Evolutionary conservation across 179 eudicot genomes (phyloP).

Genomic region (Pouteria campechiana): DNA sequence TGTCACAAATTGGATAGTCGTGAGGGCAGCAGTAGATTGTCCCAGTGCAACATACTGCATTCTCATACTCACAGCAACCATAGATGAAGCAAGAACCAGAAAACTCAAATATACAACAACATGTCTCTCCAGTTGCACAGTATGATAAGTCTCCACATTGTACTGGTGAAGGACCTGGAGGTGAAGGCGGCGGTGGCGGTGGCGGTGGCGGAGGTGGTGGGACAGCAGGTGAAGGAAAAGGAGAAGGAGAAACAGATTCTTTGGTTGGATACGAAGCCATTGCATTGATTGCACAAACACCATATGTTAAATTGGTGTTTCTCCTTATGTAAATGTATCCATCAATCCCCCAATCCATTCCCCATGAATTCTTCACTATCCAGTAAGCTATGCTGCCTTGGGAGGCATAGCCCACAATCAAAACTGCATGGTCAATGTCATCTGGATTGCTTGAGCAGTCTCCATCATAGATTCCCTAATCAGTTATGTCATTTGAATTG

Average conservation of each 20-base stretch:
- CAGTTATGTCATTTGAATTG: too few relatives aligned
- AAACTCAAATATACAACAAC: conserved; percentile 45
- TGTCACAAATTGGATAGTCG: conserved; percentile 56
- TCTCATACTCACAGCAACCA: conserved; percentile 47
- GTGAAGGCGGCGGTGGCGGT: conserved; percentile 18
- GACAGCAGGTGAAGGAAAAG: conserved; percentile 22
- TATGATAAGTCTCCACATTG: conserved; percentile 53
- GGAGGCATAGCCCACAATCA: conserved; percentile 58
- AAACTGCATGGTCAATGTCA: conserved; percentile 52
- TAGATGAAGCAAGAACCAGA: conserved; percentile 33
- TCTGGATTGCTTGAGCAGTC: conserved; percentile 53
- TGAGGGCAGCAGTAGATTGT: conserved; percentile 49
- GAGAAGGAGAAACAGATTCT: conserved; percentile 27
- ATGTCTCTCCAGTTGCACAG: conserved; percentile 41
- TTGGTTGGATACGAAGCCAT: conserved; percentile 64
- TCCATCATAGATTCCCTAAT: conserved; percentile 66
- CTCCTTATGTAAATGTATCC: conserved; percentile 53
- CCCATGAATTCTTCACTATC: conserved; percentile 83
- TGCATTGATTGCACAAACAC: conserved; percentile 64
- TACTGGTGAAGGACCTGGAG: conserved; percentile 32
- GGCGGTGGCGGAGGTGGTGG: conserved; percentile 19
- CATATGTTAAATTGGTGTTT: conserved; percentile 20
- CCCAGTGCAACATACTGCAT: conserved; percentile 59
- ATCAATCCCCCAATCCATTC: conserved; percentile 53
- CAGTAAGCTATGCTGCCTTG: conserved; percentile 46